phyloP scores from a whole-genome alignment of 768 basidiomycete species.

The Lactarius tabidus region DNA sequence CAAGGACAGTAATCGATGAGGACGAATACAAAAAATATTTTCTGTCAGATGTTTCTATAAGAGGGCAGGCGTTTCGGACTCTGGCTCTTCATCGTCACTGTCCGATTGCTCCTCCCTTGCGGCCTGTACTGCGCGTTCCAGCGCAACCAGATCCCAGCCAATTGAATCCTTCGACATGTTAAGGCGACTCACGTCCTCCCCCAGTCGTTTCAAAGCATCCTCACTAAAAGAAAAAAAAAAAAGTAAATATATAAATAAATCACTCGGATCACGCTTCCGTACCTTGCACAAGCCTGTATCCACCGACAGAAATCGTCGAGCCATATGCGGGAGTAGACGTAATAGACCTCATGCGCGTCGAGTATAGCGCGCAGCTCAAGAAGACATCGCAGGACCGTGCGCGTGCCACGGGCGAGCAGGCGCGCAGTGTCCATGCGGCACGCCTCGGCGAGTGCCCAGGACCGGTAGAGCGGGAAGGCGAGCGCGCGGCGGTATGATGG shows the following conservation, averaged over 20 bases:
- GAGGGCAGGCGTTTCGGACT: conserved; percentile 6
- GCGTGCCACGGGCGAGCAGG: conserved; percentile 56
- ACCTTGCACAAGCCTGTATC: conserved; percentile 70
- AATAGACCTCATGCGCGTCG: conserved; percentile 82
- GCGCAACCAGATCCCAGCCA: conserved; percentile 66
- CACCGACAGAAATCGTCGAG: conserved; percentile 82
- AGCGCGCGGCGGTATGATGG: conserved; percentile 72
- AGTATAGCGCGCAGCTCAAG: conserved; percentile 69
- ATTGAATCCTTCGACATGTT: conserved; percentile 50
- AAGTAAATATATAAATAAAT: neutral
- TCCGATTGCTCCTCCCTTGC: conserved; percentile 44
- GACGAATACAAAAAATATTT: neutral
- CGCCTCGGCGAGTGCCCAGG: conserved; percentile 65
- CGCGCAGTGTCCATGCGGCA: conserved; percentile 62
- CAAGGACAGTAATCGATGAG: neutral
- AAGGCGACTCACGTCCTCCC: conserved; percentile 37
- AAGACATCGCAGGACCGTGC: conserved; percentile 58
- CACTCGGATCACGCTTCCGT: conserved; percentile 25
- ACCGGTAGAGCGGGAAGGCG: conserved; percentile 75
- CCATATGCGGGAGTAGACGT: conserved; percentile 87
- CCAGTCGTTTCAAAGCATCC: conserved; percentile 45
- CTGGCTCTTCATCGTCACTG: conserved; percentile 53
- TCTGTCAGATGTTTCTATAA: neutral
- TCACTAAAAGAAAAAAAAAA: conserved; percentile 43
- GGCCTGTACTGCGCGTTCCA: conserved; percentile 54